Percentiles rank a stretch among this genome's conserved stretches.
phyloP scores from a whole-genome alignment of 805 yeast genomes.

The Hanseniaspora jakobsenii region DNA sequence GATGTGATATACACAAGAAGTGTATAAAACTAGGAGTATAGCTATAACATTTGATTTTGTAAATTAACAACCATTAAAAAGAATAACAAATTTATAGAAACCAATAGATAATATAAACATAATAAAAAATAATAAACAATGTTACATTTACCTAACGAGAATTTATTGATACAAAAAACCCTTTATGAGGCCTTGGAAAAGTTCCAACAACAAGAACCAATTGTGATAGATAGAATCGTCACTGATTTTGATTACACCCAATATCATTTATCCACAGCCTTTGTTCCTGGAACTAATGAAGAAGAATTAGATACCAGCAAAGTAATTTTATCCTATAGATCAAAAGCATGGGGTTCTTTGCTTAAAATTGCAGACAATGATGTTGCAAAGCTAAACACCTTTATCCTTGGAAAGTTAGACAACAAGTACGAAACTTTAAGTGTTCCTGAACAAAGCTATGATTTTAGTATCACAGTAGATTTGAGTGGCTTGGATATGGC shows the following conservation, averaged over 20 bases:
- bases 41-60: no score
- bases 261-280: constrained; percentile 75
- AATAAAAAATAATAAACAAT: no score
- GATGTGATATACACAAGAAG: no score
- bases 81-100: no score
- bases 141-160: constrained; percentile 79
- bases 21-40: no score
- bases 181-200: constrained; percentile 45
- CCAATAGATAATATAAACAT: no score
- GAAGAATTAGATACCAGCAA: constrained; percentile 32
- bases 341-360: constrained; percentile 27
- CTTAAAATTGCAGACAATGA: constrained; percentile 11
- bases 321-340: constrained; percentile 24
- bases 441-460: constrained; percentile 62
- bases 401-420: constrained; percentile 20
- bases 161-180: constrained; percentile 69
- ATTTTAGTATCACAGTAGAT: constrained; percentile 65
- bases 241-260: constrained; percentile 95
- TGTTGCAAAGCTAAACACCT: constrained; percentile 21
- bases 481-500: constrained; percentile 46
- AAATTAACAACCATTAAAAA: no score
- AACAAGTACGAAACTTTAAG: constrained; percentile 19
- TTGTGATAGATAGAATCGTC: constrained; percentile 64
- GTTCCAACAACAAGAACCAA: constrained; percentile 19
- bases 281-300: constrained; percentile 20